A percentile compares a stretch with the other conserved stretches of the same genome.
These are phyloP conservation scores for Lachnellula arida DNA, from an alignment of 2,329 filamentous ascomycete species.

Conservation along the genomic window DNA sequence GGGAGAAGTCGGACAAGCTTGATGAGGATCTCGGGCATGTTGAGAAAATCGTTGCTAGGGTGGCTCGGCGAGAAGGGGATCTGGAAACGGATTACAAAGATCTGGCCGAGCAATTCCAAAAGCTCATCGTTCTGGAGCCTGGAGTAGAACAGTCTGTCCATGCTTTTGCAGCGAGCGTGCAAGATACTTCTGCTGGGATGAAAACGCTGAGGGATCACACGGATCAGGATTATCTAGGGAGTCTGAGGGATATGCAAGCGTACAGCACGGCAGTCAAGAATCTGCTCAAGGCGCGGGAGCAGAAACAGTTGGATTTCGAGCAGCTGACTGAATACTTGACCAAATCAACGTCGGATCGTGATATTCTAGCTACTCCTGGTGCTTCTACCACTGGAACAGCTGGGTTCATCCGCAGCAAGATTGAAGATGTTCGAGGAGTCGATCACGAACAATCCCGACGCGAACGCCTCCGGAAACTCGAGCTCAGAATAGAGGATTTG, in stretches of 20 bases:
- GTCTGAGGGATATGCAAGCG: conserved; percentile 89
- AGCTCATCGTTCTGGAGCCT: conserved; percentile 83
- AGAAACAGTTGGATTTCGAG: conserved; percentile 97
- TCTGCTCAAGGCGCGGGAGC: conserved; percentile 87
- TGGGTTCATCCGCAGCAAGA: conserved; percentile 85
- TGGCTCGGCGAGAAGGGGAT: conserved; percentile 82
- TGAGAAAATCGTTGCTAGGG: conserved; percentile 90
- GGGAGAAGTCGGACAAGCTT: conserved; percentile 87
- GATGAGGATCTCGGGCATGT: conserved; percentile 91
- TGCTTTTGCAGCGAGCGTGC: conserved; percentile 79
- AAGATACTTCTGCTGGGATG: conserved; percentile 75
- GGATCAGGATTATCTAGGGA: conserved; percentile 92
- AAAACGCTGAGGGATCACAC: conserved; percentile 83
- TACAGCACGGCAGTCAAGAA: conserved; percentile 85
- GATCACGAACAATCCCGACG: conserved; percentile 90
- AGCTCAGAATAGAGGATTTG: conserved; percentile 87
- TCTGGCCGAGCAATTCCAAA: conserved; percentile 90
- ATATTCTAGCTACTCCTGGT: conserved; percentile 58
- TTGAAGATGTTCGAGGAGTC: conserved; percentile 94
- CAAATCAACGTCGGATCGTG: conserved; percentile 83
- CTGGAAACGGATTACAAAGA: conserved; percentile 85
- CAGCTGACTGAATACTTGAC: conserved; percentile 92
- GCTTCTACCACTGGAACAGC: conserved; percentile 67
- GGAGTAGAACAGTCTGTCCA: conserved; percentile 78
- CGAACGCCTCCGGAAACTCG: conserved; percentile 82